These are phyloP conservation scores for Elaeagnus macrophylla DNA, from an alignment of 306 rosid genomes.

Conservation along the genomic window DNA sequence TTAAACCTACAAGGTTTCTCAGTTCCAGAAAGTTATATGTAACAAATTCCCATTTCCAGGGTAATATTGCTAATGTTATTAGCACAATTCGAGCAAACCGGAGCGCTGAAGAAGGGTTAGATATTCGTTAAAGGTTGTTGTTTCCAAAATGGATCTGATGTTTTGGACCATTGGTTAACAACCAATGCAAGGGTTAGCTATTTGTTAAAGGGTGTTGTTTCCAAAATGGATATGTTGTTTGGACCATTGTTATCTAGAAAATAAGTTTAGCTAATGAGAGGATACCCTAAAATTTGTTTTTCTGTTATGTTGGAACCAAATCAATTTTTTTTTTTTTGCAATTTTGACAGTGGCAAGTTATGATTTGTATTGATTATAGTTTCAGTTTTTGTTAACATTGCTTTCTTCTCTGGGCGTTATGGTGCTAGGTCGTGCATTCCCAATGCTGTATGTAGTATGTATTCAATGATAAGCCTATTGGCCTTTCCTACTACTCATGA, in stretches of 20 bases:
- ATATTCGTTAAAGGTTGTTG: conserved; percentile 42
- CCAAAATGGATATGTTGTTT: background rate
- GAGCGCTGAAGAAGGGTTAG: conserved; percentile 61
- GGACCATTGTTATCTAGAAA: conserved; percentile 11
- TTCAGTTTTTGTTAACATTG: background rate
- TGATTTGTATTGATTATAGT: background rate
- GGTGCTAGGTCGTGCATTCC: too few relatives aligned
- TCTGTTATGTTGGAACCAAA: conserved; percentile 4
- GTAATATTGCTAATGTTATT: conserved; percentile 62
- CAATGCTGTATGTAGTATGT: too few relatives aligned
- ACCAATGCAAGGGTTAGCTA: conserved; percentile 58
- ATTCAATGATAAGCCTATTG: too few relatives aligned
- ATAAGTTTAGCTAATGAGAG: conserved; percentile 1
- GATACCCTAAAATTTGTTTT: background rate
- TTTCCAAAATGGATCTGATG: background rate
- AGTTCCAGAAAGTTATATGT: too few relatives aligned
- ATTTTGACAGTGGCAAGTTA: conserved; percentile 11
- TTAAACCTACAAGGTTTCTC: too few relatives aligned
- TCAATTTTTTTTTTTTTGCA: conserved; percentile 13
- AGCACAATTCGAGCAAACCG: conserved; percentile 70
- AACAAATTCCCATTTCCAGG: conserved; percentile 37
- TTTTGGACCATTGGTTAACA: conserved; percentile 35
- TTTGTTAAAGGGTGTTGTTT: conserved; percentile 37
- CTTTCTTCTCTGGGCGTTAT: too few relatives aligned
- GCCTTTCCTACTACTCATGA: too few relatives aligned